Evolutionary conservation across 768 basidiomycete species (phyloP), one percentile per base, ranked within the genome.

Genomic region (Chiua virens): DNA sequence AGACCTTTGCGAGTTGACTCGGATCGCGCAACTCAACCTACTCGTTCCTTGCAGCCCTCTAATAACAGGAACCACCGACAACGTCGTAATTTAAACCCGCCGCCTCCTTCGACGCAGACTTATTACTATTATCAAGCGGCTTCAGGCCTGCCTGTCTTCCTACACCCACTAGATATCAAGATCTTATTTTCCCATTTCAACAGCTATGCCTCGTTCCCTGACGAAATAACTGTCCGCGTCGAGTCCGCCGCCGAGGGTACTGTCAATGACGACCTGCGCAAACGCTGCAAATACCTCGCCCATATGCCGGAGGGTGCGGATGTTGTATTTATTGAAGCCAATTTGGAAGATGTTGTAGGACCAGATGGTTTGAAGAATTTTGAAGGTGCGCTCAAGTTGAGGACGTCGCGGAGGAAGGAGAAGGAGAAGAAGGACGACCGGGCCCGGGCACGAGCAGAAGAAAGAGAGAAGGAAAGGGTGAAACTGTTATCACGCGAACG

Each of bases 71-170:
- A 60, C 42, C 79, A 79, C 30, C 79, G 79, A 50, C 83, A 83
- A 47, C 82, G 89, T 25, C 80, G 83, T 50, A 93, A 93, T 64
- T 69, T 93, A 57, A 93, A 92, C 60, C 89, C 90, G 1, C 89
- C 89, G 3, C 89, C 91, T 3, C 89, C 87, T 17, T 89, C 89
- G 17, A 88, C 89, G 15, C 87, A 91, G 10, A 87, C 92, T 9
- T 99, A 96, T 72, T 94, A 89, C 66, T 99, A 89, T 71, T 99
- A 98, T 68, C 97, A 98, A 68, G 89, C 93, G 17, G 84, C 92
- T 1, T 89, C 91, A 2, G 97, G 97, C 13, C 77, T 89, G 50
- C 89, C 92, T 10, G 79, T 97, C 58, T 99, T 90, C 76, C 82
- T 99, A 11, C 93, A 97, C 62, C 96, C 96, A 3, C 79, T 99